Conservation (phyloP, 208 protist genomes). For the Leishmania turanica region DNA sequence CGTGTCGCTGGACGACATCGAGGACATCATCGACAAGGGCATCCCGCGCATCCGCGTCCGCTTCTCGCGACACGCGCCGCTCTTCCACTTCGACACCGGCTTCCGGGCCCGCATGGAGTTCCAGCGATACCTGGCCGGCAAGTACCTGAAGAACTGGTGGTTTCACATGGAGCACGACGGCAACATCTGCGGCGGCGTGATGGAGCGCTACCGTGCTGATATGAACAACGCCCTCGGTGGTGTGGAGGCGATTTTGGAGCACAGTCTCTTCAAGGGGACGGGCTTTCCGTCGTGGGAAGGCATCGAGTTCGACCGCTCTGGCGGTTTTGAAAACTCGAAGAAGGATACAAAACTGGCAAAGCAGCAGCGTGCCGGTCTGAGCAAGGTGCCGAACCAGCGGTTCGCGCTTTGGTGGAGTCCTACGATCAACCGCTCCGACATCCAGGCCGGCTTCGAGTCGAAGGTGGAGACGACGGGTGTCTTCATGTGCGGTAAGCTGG, state of each 20-base stretch:
- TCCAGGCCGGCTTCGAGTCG: slow-evolving; percentile 99
- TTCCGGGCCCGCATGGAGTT: slow-evolving; percentile 99
- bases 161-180: slow-evolving; percentile 99
- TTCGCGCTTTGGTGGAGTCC: slow-evolving; percentile 99
- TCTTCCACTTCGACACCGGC: slow-evolving; percentile 99
- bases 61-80: slow-evolving; percentile 99
- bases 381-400: slow-evolving; percentile 99
- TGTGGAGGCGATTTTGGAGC: slow-evolving; percentile 99
- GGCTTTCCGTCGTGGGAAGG: slow-evolving; percentile 99
- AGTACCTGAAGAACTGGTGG: slow-evolving; percentile 99
- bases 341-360: slow-evolving; percentile 99
- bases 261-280: slow-evolving; percentile 99
- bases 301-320: slow-evolving; percentile 99
- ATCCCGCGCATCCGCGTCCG: slow-evolving; percentile 99
- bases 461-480: slow-evolving; percentile 99
- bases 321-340: slow-evolving; percentile 99
- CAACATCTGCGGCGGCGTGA: slow-evolving; percentile 99
- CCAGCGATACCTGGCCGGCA: slow-evolving; percentile 98
- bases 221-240: slow-evolving; percentile 99
- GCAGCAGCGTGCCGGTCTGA: slow-evolving; percentile 99
- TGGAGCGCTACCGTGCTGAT: slow-evolving; percentile 99
- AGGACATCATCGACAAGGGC: slow-evolving; percentile 99
- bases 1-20: slow-evolving; percentile 99
- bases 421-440: slow-evolving; percentile 99
- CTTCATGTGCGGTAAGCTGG: slow-evolving; percentile 99